Base-by-base conservation (phyloP, 345 rosid species). In the Eucalyptus brandiana region DNA sequence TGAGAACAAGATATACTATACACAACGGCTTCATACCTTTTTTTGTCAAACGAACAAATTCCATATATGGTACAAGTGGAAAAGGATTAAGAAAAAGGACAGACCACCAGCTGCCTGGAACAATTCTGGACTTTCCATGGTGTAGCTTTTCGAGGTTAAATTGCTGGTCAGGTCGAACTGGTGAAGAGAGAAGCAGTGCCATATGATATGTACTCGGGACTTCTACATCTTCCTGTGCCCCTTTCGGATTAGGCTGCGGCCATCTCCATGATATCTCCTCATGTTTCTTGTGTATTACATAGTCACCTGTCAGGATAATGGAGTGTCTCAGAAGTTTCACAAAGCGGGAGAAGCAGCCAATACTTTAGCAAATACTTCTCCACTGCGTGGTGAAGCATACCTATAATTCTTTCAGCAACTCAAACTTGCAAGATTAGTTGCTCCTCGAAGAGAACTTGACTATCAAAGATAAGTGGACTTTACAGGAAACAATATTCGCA, bases 1-100 rank as follows among this genome's bases (percentile, higher is more conserved):
- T 40, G 58, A 87, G 88, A 87, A 89, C 87, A 89, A 83, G 85
- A 80, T 50, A 90, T 85, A 91, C 94, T 94, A 93, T 93, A 93
- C 96, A 92, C 89, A 87, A 91, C 87, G 90, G 89, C 91, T 92
- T 89, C 89, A 21, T 76, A 76, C 85, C 13, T 44, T 62, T 42
- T 42, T 87, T 48, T 6, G 32, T 17, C 81, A 19, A 18, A 12
- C 16, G 16, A 48, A 45, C 85, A 76, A 40, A 40, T 76, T 51
- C 85, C 69, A 90, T 47, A 89, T 80, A 91, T 89, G 93, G 87
- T 90, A 92, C 92, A 90, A 88, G 90, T 86, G 58, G 28, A n/a
- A 65, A 87, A 89, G 87, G 60, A 40, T 6, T 12, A n/a, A 86
- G 51, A 15, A 88, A 80, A 88, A 58, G 80, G 92, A 89, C 30